A percentile compares a stretch with the other conserved stretches of the same genome.
phyloP scores from a whole-genome alignment of 2,329 filamentous ascomycete genomes.

The Cercospora beticola region DNA sequence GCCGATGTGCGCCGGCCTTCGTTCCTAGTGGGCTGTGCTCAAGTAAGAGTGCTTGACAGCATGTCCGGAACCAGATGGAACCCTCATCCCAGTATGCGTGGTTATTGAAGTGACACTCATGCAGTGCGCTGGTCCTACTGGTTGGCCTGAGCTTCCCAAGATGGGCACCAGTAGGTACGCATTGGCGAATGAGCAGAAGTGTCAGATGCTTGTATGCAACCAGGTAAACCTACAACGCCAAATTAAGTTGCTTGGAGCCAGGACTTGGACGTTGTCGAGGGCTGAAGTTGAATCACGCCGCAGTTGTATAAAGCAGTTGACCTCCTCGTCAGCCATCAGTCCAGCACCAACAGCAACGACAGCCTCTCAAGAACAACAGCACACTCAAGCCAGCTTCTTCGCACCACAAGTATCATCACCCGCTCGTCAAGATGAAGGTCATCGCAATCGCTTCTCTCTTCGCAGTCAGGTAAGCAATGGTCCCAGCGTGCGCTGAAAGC shows the following conservation, averaged over 20 bases:
- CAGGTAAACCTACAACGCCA: neutral
- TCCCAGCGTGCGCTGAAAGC: neutral
- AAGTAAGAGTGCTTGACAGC: neutral
- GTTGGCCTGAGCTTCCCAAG: neutral
- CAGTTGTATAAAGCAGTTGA: neutral
- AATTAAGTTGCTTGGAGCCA: neutral
- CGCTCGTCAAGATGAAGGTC: neutral
- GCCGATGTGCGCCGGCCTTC: neutral
- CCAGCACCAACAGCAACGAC: neutral
- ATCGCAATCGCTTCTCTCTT: neutral
- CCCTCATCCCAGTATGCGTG: neutral
- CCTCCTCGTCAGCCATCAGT: neutral
- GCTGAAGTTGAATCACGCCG: neutral
- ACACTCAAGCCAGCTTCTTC: neutral
- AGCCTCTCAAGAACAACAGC: neutral
- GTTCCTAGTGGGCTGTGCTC: neutral
- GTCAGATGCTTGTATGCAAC: neutral
- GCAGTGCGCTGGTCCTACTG: neutral
- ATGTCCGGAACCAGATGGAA: neutral
- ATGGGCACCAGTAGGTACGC: neutral
- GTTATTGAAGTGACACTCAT: neutral
- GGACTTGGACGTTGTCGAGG: neutral
- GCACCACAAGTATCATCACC: neutral
- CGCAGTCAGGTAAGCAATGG: neutral
- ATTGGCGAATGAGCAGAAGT: neutral